A percentile compares a stretch with the other conserved stretches of the same genome.
Conservation (phyloP, 495 filamentous ascomycete species). For the Penicillium parvum region DNA sequence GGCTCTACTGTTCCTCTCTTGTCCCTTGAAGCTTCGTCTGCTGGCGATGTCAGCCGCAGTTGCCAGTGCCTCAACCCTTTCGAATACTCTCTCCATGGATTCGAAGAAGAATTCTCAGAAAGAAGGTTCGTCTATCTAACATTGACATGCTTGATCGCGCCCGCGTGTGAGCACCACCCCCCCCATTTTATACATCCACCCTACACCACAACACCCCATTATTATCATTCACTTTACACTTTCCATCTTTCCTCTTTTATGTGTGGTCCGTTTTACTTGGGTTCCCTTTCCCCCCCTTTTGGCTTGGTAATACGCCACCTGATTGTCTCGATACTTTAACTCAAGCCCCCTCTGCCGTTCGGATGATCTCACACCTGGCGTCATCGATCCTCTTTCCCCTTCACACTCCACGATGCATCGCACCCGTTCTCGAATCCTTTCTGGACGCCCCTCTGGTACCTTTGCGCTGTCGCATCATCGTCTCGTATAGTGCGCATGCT, state of each 20-base stretch:
- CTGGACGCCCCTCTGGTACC: slow-evolving; percentile 22
- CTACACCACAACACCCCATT: too few species aligned
- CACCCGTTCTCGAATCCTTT: slow-evolving; percentile 20
- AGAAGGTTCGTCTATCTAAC: slow-evolving; percentile 22
- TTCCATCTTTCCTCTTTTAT: slow-evolving; percentile 7
- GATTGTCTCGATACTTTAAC: slow-evolving; percentile 26
- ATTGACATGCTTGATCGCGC: background rate
- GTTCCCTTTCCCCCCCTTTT: slow-evolving; percentile 21
- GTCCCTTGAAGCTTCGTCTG: slow-evolving; percentile 2
- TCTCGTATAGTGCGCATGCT: slow-evolving; percentile 18
- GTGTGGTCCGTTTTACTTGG: slow-evolving; percentile 12
- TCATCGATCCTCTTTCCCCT: slow-evolving; percentile 35
- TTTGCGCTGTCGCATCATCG: slow-evolving; percentile 24
- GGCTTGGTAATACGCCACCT: slow-evolving; percentile 37
- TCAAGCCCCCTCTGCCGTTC: slow-evolving; percentile 29
- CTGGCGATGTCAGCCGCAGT: slow-evolving; percentile 46
- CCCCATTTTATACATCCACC: too few species aligned
- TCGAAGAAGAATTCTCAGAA: slow-evolving; percentile 45
- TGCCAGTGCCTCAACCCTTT: slow-evolving; percentile 36
- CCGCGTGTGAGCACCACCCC: background rate
- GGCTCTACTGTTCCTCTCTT: slow-evolving; percentile 5
- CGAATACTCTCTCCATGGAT: slow-evolving; percentile 44
- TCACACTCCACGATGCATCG: slow-evolving; percentile 22
- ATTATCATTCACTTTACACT: slow-evolving; percentile 7
- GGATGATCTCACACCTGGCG: slow-evolving; percentile 47